Conservation (phyloP, 2,329 filamentous ascomycete species). For the Cladosporium colombiae region DNA sequence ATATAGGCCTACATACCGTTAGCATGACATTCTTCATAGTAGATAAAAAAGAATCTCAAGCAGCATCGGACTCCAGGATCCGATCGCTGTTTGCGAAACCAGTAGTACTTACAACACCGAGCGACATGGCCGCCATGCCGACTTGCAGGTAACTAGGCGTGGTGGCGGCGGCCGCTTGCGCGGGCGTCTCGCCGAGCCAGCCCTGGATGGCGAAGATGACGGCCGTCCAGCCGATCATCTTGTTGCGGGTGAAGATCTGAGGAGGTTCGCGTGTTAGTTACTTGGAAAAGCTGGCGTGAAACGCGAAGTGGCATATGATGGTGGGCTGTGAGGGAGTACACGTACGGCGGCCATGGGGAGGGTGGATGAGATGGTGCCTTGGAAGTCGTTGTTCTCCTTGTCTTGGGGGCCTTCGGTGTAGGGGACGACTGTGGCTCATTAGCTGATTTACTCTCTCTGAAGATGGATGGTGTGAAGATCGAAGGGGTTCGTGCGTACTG, state of each 20-base stretch:
- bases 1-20: slow-evolving; percentile 57
- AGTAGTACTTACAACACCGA: slow-evolving; percentile 45
- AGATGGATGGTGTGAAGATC: background rate
- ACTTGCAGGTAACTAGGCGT: slow-evolving; percentile 76
- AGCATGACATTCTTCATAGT: background rate
- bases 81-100: too few relatives aligned
- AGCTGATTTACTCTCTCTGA: background rate
- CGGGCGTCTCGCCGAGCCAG: slow-evolving; percentile 75
- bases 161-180: slow-evolving; percentile 61
- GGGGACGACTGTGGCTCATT: slow-evolving; percentile 69
- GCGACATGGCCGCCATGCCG: slow-evolving; percentile 65
- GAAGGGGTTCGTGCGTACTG: slow-evolving; percentile 53
- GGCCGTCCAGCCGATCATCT: slow-evolving; percentile 69
- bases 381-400: slow-evolving; percentile 66
- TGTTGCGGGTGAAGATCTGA: slow-evolving; percentile 38
- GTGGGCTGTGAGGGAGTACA: slow-evolving; percentile 24
- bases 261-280: slow-evolving; percentile 17
- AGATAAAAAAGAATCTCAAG: background rate
- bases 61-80: background rate
- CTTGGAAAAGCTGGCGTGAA: background rate
- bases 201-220: slow-evolving; percentile 73
- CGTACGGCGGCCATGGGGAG: slow-evolving; percentile 86
- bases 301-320: background rate
- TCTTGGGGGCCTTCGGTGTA: slow-evolving; percentile 75
- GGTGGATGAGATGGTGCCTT: slow-evolving; percentile 70